Evolutionary conservation across 2,329 filamentous ascomycete genomes (phyloP).

Genomic region (Trichoderma atrobrunneum): DNA sequence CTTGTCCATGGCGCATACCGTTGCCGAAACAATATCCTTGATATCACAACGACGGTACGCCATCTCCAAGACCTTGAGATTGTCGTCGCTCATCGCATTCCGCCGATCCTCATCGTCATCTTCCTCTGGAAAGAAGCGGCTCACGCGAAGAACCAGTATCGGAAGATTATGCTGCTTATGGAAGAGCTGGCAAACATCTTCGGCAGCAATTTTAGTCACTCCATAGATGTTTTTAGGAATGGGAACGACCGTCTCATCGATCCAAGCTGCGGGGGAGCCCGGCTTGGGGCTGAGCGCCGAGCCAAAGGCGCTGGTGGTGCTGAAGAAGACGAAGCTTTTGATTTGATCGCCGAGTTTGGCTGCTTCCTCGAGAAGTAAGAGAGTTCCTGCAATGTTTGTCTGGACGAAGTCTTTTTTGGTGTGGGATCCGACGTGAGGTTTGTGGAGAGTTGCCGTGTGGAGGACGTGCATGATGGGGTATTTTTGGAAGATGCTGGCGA

Average conservation of each 20-base stretch:
- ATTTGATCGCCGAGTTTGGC: slow-evolving; percentile 27
- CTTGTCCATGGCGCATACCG: slow-evolving; percentile 38
- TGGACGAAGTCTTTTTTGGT: slow-evolving; percentile 43
- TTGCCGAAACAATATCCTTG: slow-evolving; percentile 42
- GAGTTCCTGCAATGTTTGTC: slow-evolving; percentile 45
- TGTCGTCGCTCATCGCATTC: slow-evolving; percentile 37
- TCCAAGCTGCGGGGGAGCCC: slow-evolving; percentile 42
- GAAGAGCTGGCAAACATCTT: slow-evolving; percentile 45
- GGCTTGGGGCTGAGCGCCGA: slow-evolving; percentile 37
- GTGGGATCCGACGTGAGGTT: slow-evolving; percentile 46
- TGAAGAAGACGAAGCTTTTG: slow-evolving; percentile 44
- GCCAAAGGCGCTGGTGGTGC: slow-evolving; percentile 47
- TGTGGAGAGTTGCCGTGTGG: slow-evolving; percentile 47
- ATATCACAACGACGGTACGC: slow-evolving; percentile 45
- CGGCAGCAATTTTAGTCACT: slow-evolving; percentile 47
- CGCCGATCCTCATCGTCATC: slow-evolving; percentile 45
- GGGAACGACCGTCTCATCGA: slow-evolving; percentile 40
- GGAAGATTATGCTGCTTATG: slow-evolving; percentile 40
- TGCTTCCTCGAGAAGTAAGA: slow-evolving; percentile 42
- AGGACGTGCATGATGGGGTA: slow-evolving; percentile 41
- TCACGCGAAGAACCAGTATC: slow-evolving; percentile 43
- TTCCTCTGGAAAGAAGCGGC: slow-evolving; percentile 48
- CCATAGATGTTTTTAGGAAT: slow-evolving; percentile 50
- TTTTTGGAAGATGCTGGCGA: slow-evolving; percentile 32
- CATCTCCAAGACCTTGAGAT: slow-evolving; percentile 48